Percentiles rank a stretch among this genome's conserved stretches.
phyloP scores from a whole-genome alignment of 2,329 filamentous ascomycete species.

The Ophiostoma ulmi region DNA sequence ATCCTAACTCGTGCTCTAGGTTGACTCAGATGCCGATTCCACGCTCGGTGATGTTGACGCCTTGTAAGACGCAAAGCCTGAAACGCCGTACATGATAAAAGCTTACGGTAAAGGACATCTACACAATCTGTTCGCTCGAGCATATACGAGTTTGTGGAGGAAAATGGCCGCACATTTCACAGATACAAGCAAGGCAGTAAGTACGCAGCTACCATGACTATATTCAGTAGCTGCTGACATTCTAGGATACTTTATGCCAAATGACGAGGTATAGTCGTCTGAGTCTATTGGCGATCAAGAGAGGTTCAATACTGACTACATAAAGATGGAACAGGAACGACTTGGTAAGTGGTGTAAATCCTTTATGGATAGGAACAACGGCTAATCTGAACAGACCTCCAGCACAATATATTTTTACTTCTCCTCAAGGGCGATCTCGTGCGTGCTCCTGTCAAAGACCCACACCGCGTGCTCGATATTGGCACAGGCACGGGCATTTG shows the following conservation, averaged over 20 bases:
- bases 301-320: background rate
- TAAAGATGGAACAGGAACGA: constrained; percentile 27
- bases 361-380: constrained; percentile 11
- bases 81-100: background rate
- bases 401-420: constrained; percentile 27
- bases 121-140: constrained; percentile 25
- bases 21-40: constrained; percentile 23
- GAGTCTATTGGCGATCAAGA: background rate
- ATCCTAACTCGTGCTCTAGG: background rate
- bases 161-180: constrained; percentile 28
- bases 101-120: background rate
- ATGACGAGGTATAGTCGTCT: constrained; percentile 25
- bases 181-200: constrained; percentile 28
- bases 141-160: constrained; percentile 26
- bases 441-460: constrained; percentile 27
- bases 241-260: constrained; percentile 29
- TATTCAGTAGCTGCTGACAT: too few relatives aligned
- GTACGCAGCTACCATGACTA: background rate
- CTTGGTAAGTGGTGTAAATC: constrained; percentile 22
- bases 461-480: constrained; percentile 28
- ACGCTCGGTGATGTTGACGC: constrained; percentile 22
- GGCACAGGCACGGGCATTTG: constrained; percentile 26
- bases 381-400: constrained; percentile 27
- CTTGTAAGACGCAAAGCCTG: background rate
- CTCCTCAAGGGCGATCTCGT: constrained; percentile 27